Conservation (phyloP, 2,329 filamentous ascomycete species). For the Pestalotiopsis sp. region DNA sequence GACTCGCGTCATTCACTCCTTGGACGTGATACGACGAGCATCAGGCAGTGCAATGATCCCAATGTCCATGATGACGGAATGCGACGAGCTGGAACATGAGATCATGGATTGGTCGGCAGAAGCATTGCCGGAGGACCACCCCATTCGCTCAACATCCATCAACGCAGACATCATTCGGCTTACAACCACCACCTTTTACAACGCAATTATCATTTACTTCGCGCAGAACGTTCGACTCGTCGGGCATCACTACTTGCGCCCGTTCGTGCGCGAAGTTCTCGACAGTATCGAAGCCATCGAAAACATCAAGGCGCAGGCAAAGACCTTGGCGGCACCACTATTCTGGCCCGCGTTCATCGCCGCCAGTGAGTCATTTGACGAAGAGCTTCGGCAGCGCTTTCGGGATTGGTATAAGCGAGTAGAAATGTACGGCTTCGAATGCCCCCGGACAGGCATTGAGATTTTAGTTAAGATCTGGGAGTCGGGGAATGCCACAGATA, state of each 20-base stretch:
- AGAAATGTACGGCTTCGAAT: conserved; percentile 24
- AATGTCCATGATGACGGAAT: background rate
- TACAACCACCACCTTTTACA: conserved; percentile 64
- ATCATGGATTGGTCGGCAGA: conserved; percentile 14
- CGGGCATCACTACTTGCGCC: conserved; percentile 9
- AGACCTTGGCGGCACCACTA: conserved; percentile 11
- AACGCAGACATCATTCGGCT: conserved; percentile 10
- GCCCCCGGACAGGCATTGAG: conserved; percentile 23
- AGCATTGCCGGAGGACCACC: background rate
- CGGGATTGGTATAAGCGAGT: conserved; percentile 21
- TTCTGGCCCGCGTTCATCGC: conserved; percentile 17
- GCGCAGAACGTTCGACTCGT: conserved; percentile 40
- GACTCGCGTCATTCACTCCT: conserved; percentile 66
- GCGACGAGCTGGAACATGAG: conserved; percentile 13
- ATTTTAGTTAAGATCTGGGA: conserved; percentile 24
- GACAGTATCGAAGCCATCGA: conserved; percentile 16
- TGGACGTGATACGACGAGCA: conserved; percentile 62
- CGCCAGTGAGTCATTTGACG: conserved; percentile 40
- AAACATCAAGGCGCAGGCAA: conserved; percentile 10
- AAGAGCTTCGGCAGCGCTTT: conserved; percentile 21
- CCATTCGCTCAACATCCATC: background rate
- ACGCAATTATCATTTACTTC: conserved; percentile 77
- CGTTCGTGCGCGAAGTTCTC: conserved; percentile 11
- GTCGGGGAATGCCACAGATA: background rate
- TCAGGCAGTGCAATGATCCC: conserved; percentile 65